These are phyloP conservation scores for Bryum argenteum DNA, from an alignment of 225 moss, liverwort and hornwort species.

Conservation along the genomic window DNA sequence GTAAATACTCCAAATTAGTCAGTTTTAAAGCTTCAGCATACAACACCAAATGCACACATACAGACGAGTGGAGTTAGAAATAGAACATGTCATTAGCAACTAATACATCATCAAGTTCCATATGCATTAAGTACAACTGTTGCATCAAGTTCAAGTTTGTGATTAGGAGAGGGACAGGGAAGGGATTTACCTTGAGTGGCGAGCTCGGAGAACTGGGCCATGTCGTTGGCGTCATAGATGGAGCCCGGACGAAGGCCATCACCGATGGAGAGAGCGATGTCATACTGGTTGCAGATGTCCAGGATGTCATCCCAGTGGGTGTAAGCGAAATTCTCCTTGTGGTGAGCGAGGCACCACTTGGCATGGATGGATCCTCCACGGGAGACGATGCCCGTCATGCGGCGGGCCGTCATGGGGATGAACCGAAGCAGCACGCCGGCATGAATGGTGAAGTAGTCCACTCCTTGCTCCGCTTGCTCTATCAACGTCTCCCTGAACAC, in stretches of 20 bases:
- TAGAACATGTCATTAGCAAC: too few species aligned
- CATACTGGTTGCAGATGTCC: slow-evolving; percentile 90
- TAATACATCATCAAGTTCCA: too few species aligned
- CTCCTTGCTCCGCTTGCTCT: slow-evolving; percentile 98
- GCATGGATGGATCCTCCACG: slow-evolving; percentile 96
- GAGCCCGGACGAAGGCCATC: slow-evolving; percentile 91
- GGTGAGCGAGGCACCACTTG: slow-evolving; percentile 95
- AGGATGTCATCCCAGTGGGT: slow-evolving; percentile 94
- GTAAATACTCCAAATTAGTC: too few species aligned
- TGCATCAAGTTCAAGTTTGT: not conserved
- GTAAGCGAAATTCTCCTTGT: slow-evolving; percentile 91
- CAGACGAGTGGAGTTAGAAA: too few species aligned
- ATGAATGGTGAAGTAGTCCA: slow-evolving; percentile 97
- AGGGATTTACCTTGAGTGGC: slow-evolving; percentile 69
- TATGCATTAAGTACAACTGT: too few species aligned
- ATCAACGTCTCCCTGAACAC: slow-evolving; percentile 79
- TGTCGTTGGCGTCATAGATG: slow-evolving; percentile 90
- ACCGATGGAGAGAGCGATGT: slow-evolving; percentile 87
- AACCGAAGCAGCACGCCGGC: slow-evolving; percentile 87
- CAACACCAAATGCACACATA: too few species aligned
- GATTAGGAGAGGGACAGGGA: not conserved
- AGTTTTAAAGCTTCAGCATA: too few species aligned
- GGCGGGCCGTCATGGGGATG: slow-evolving; percentile 84
- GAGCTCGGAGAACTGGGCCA: slow-evolving; percentile 93
- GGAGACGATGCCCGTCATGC: slow-evolving; percentile 94